Evolutionary conservation across 2,329 filamentous ascomycete species (phyloP).

Genomic region (Ophiognomonia clavigignenti-juglandacearum): DNA sequence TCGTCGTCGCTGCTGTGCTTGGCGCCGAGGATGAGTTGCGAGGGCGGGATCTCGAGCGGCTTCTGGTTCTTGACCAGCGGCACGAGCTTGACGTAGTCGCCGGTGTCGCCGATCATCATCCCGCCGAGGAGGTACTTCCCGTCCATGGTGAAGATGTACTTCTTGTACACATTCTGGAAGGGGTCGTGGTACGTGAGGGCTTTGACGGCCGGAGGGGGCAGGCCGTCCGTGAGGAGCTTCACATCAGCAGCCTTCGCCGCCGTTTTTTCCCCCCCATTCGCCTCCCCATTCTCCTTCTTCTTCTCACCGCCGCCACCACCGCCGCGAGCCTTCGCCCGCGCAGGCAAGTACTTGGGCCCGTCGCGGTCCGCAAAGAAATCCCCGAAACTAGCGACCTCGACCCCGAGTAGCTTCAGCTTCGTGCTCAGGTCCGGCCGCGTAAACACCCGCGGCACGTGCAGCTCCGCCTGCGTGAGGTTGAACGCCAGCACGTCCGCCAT

Average conservation of each 20-base stretch:
- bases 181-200: conserved; percentile 85
- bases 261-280: no score
- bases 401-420: conserved; percentile 82
- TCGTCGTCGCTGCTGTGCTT: conserved; percentile 71
- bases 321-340: conserved; percentile 38
- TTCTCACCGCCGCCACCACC: no score
- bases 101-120: conserved; percentile 95
- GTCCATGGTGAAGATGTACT: conserved; percentile 85
- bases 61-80: conserved; percentile 84
- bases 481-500: conserved; percentile 91
- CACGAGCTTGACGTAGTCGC: conserved; percentile 84
- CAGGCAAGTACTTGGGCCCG: conserved; percentile 70
- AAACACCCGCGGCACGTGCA: conserved; percentile 65
- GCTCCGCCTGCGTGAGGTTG: conserved; percentile 79
- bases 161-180: conserved; percentile 86
- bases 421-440: conserved; percentile 84
- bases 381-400: conserved; percentile 89
- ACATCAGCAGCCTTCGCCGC: conserved; percentile 32
- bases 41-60: conserved; percentile 69
- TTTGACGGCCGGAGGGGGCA: conserved; percentile 62
- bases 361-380: conserved; percentile 90
- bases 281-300: conserved; percentile 28
- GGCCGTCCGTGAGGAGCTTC: conserved; percentile 49
- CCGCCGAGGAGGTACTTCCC: conserved; percentile 89
- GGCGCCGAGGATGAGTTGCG: conserved; percentile 77